Base-by-base conservation (phyloP, 1,284 basidiomycete species). In the Sphagnurus paluster region DNA sequence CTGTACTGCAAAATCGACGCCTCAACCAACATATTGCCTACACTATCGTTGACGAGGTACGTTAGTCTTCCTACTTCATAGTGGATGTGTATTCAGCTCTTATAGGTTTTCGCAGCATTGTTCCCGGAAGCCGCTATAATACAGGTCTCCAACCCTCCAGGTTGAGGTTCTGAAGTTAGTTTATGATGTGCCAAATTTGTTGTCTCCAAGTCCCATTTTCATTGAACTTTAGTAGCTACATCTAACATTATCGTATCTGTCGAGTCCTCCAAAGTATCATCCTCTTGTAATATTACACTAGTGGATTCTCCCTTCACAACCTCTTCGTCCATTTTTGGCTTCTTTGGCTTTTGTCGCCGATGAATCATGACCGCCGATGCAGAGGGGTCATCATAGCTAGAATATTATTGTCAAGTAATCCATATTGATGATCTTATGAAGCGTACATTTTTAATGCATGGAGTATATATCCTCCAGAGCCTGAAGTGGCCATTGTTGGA, bases 1-100 rank as follows among this genome's bases (percentile, higher is more conserved):
- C 93, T 2, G 90, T 95, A 0, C 65, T 98, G 36, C 96, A 98
- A 66, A 98, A 98, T 61, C 79, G 86, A 44, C 76, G 95, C 14
- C 71, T 98, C 28, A 98, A 97, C 64, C 92, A 96, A 63, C 93
- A 97, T 62, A 83, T 98, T 41, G 77, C 87, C 16, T 90, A 96
- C 63, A 88, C 80, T 20, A 77, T 97, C 44, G 68, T 93, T 13
- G 94, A 97, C 55, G 93, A 96, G 77, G 90, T 93, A 34, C 17
- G 56, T 48, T 13, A 19, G 66, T 54, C 13, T 13, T 39, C 42
- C 48, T 42, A 42, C 35, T 17, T 37, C 43, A 35, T 17, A 38
- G 20, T 13, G 34, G 30, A 40, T 26, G 33, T 20, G 3, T 30
- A 39, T 17, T 24, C 50, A 19, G 47, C 26, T 48, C 6, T 24